Evolutionary conservation across 108 stramenopile species (phyloP).

Genomic region (Phaeodactylum tricornutum): DNA sequence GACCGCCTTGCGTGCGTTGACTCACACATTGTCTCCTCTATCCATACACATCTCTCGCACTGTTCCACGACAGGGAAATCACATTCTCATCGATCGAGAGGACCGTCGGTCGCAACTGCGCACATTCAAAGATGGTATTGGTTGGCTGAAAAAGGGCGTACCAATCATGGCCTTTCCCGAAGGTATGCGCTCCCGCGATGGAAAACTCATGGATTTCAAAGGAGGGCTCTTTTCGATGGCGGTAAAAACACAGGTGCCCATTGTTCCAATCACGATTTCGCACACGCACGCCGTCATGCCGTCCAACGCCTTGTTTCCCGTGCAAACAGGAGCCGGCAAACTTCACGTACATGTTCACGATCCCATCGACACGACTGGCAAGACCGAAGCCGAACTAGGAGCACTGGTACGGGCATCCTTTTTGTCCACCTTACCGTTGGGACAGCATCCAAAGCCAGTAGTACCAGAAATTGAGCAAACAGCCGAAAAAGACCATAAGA

Average conservation of each 20-base stretch:
- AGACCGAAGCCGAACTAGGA: conserved; percentile 55
- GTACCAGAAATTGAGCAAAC: too few relatives aligned
- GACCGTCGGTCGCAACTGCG: conserved; percentile 62
- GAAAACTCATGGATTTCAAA: conserved; percentile 71
- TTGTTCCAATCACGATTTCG: conserved; percentile 63
- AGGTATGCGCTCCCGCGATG: conserved; percentile 57
- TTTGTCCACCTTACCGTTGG: conserved; percentile 39
- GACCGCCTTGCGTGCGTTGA: too few relatives aligned
- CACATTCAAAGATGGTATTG: conserved; percentile 59
- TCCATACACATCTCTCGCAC: background rate
- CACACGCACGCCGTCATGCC: conserved; percentile 76
- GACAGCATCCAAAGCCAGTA: conserved; percentile 70
- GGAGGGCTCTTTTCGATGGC: conserved; percentile 72
- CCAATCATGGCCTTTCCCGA: conserved; percentile 83
- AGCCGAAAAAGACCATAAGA: too few relatives aligned
- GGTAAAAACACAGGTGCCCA: conserved; percentile 59
- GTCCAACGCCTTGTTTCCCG: conserved; percentile 37
- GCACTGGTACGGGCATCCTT: conserved; percentile 35
- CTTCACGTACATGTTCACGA: conserved; percentile 66
- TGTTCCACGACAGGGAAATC: conserved; percentile 40
- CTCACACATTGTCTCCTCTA: background rate
- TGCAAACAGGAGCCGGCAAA: conserved; percentile 55
- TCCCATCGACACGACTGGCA: conserved; percentile 44
- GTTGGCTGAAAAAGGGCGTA: conserved; percentile 49
- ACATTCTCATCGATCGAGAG: conserved; percentile 66